Evolutionary conservation across 805 yeast genomes (phyloP), one percentile per base, ranked within the genome.

Genomic region (Cyberlindnera sargentensis): DNA sequence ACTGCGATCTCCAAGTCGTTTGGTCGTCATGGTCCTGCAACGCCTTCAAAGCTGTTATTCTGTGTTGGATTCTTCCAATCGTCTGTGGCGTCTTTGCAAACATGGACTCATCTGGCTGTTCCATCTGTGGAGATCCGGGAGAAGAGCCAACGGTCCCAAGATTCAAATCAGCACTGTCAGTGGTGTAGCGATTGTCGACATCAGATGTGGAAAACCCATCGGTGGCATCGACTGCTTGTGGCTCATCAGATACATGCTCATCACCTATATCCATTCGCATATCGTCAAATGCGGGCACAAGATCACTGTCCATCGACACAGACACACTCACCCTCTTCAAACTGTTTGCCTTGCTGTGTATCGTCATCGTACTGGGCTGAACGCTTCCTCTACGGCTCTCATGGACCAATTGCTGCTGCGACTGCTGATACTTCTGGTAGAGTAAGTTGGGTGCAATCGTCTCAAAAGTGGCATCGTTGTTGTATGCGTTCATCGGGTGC

Each of bases 231-330:
- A 15, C 20, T 15, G 20, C 20, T 15, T 15, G 20, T 15, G 20
- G 20, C 20, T 15, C 20, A 15, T 15, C 20, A 15, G 20, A 15
- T 15, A 15, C 20, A 15, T 33, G 37, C n/a, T 33, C 33, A 11
- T 40, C 47, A 4, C 43, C 55, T 4, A 56, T 8, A 26, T 55
- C 60, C 45, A 56, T 54, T 33, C 47, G 52, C 45, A 56, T 34
- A 27, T 47, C 51, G 29, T 47, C 50, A 36, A 56, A 56, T 3
- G 60, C 60, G 1, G 60, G 60, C 3, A 56, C 46, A 29, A 55
- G 24, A 8, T 50, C 60, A 37, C 52, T 49, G 8, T 47, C 51
- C 54, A 54, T 49, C 1, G 51, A 41, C 4, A 55, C 48, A 2
- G 49, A 36, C 2, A 39, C 36, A 8, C 46, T 45, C 34, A 30